Evolutionary conservation across 1,284 basidiomycete genomes (phyloP), one percentile per base, ranked within the genome.

Genomic region (Ganoderma multipileum): DNA sequence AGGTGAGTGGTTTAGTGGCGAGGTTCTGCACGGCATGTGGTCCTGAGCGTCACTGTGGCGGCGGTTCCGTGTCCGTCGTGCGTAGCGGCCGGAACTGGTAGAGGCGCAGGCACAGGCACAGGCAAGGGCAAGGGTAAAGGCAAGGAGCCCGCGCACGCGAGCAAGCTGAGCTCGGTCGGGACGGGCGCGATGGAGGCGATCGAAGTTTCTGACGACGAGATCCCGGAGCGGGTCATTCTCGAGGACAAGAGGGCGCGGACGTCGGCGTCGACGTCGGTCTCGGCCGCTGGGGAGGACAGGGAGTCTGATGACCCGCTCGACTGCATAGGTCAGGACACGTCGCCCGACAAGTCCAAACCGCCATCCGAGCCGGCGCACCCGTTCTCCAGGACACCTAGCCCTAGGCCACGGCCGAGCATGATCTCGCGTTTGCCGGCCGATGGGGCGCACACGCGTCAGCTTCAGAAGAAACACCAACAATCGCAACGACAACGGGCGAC

Each of bases 261-360:
- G 23, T 60, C 38, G 57, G n/a, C 2, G 23, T 60, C 38, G 57
- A 23, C 57, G 33, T 26, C 50, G 33, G n/a, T 1, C 14, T 41
- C n/a, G 60, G 58, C 44, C 20, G 36, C 33, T 52, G 64, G 52
- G n/a, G 41, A 59, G n/a, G 68, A 50, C 47, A n/a, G 47, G 23
- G 47, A 50, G 47, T 69, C 65, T 2, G 63, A 69, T 6, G 69
- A 68, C 44, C 70, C 70, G 2, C 8, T 71, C 18, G 68, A 71
- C 44, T 61, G 42, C 14, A 42, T 69, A 59, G 50, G n/a, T 20
- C 28, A 28, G 3, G 28, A 5, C 7, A 16, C 38, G 47, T 55
- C 63, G 18, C n/a, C 23, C 12, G 28, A 14, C 5, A 50, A 8
- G 47, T 23, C 23, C 23, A 26, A 12, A 39, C 38, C 38, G 11